These are phyloP conservation scores for Phialemonium atrogriseum DNA, from an alignment of 2,329 filamentous ascomycete genomes.

Conservation along the genomic window DNA sequence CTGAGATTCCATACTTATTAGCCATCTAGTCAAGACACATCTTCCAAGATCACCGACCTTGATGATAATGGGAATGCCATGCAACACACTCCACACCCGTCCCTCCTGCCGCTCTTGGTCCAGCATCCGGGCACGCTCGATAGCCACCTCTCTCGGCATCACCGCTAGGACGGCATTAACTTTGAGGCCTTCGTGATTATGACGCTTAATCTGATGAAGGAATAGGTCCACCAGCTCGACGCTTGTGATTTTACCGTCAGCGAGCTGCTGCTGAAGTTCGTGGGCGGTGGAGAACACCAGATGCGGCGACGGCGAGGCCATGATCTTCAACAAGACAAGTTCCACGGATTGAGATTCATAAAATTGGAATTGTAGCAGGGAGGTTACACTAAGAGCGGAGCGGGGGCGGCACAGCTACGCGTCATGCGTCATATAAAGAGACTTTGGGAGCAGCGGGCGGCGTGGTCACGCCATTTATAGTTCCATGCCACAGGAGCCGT, in stretches of 20 bases:
- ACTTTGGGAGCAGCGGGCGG: no score
- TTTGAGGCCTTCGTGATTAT: slow-evolving; percentile 9
- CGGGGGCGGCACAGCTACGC: no score
- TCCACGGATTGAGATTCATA: no score
- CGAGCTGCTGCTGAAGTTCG: slow-evolving; percentile 6
- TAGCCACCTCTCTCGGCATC: slow-evolving; percentile 24
- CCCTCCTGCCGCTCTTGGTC: slow-evolving; percentile 28
- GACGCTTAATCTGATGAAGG: slow-evolving; percentile 15
- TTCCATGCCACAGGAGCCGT: no score
- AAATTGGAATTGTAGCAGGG: no score
- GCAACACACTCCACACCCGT: slow-evolving; percentile 25
- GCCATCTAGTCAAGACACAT: not conserved
- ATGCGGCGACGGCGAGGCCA: no score
- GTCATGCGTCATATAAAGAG: no score
- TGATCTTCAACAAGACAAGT: no score
- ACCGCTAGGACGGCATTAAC: slow-evolving; percentile 26
- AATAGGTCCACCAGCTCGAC: slow-evolving; percentile 11
- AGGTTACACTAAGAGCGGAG: no score
- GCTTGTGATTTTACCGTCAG: slow-evolving; percentile 9
- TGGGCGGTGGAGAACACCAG: no score
- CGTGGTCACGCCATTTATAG: no score
- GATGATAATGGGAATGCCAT: slow-evolving; percentile 31
- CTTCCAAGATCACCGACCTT: slow-evolving; percentile 15
- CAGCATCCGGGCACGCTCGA: slow-evolving; percentile 25
- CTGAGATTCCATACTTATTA: slow-evolving; percentile 1